Evolutionary conservation across 495 filamentous ascomycete species (phyloP), one percentile per base, ranked within the genome.

Genomic region (Penicillium robsamsonii): DNA sequence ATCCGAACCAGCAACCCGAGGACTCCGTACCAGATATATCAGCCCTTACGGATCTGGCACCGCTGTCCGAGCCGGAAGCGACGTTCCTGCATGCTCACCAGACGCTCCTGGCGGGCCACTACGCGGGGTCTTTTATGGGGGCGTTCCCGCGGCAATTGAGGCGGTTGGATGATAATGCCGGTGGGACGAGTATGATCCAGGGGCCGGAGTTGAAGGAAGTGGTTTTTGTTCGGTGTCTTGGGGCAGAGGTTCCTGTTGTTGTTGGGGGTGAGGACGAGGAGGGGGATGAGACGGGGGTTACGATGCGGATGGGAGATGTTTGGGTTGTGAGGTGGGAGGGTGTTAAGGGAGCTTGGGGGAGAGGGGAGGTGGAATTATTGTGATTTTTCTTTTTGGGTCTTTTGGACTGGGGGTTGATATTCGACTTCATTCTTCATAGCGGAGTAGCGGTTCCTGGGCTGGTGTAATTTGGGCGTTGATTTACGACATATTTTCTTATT

Each of bases 131-230:
- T 2, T 98, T 98, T 68, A 78, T 98, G 53, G 77, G 77, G 0
- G 80, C 85, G 25, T 98, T 98, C 59, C 92, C 94, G 27, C 70
- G 81, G 35, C 71, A 80, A 38, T 67, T 97, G 66, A 84, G 89
- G 66, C 81, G 88, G 64, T 73, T 98, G 49, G 92, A 97, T 77
- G 95, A 98, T 75, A 89, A 88, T 48, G 84, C 87, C 0, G 93
- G 90, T 1, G 91, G 91, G 2, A 87, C 91, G 53, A 90, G 83
- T 73, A 98, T 98, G 94, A 83, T 98, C 22, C 90, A 95, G 58
- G 77, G 80, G 1, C 94, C 94, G 8, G 95, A 97, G 73, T 69
- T 81, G 50, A 85, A 91, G 41, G 78, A 81, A 40, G 91, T 89
- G 17, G 91, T 97, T 12, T 96, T 98, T 73, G 86, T 90, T 40